Conservation (phyloP, 345 rosid genomes). For the Ricinus communis region DNA sequence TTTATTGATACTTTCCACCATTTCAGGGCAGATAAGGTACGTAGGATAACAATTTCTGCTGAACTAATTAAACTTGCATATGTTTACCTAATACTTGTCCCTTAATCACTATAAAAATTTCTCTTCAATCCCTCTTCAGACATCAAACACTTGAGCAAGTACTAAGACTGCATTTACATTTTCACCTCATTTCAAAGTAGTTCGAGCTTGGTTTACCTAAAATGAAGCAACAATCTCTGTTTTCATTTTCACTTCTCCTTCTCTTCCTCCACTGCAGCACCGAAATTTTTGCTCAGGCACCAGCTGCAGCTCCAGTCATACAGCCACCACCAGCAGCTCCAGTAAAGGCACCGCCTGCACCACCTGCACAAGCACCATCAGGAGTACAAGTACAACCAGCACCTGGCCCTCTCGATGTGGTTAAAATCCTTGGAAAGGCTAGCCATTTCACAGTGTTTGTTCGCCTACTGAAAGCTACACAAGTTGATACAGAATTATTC, state of each 20-base stretch:
- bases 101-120: no score
- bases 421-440: constrained; percentile 22
- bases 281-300: constrained; percentile 6
- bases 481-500: constrained; percentile 1
- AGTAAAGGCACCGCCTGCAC: no score
- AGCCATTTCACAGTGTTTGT: constrained; percentile 21
- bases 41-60: no score
- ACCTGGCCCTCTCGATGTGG: constrained; percentile 16
- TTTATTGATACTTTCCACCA: no score
- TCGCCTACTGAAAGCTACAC: constrained; percentile 24
- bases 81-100: no score
- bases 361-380: constrained; percentile 1
- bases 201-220: background rate
- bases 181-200: no score
- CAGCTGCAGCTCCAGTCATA: background rate
- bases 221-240: background rate
- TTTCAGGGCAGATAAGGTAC: no score
- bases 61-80: no score
- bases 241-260: constrained; percentile 2
- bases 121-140: no score
- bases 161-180: no score
- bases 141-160: no score
- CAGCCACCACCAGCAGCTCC: constrained; percentile 21
- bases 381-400: background rate
- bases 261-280: constrained; percentile 9